These are phyloP conservation scores for Chenopodium quinoa DNA, from an alignment of 148 eudicot species.

Conservation along the genomic window DNA sequence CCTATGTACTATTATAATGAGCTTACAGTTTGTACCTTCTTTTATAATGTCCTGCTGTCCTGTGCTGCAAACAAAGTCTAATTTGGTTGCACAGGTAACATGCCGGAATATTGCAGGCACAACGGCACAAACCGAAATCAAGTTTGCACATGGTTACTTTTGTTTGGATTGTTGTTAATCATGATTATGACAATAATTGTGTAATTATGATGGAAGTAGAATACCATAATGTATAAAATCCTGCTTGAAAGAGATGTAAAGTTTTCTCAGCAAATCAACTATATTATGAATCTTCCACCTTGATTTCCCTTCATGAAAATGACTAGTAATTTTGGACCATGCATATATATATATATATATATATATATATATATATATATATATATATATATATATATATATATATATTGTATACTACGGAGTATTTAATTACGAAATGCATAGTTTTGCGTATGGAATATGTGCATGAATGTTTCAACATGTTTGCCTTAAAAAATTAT, in stretches of 20 bases:
- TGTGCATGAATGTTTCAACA: slow-evolving; percentile 5
- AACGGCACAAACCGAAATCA: slow-evolving; percentile 2
- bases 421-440: background rate
- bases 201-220: background rate
- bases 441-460: background rate
- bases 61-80: background rate
- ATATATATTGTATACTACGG: background rate
- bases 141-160: slow-evolving; percentile 8
- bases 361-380: too few species aligned
- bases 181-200: slow-evolving; percentile 24
- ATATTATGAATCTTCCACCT: background rate
- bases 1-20: background rate
- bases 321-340: slow-evolving; percentile 5
- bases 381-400: too few species aligned
- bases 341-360: background rate
- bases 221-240: background rate
- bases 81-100: background rate
- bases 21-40: background rate
- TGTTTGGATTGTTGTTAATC: slow-evolving; percentile 8
- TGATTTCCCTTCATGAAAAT: background rate
- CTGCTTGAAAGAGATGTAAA: background rate
- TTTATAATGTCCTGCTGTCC: background rate
- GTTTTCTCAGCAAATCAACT: background rate
- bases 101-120: background rate
- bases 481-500: background rate